phyloP scores from a whole-genome alignment of 2,329 filamentous ascomycete species.

The Fulvia fulva region DNA sequence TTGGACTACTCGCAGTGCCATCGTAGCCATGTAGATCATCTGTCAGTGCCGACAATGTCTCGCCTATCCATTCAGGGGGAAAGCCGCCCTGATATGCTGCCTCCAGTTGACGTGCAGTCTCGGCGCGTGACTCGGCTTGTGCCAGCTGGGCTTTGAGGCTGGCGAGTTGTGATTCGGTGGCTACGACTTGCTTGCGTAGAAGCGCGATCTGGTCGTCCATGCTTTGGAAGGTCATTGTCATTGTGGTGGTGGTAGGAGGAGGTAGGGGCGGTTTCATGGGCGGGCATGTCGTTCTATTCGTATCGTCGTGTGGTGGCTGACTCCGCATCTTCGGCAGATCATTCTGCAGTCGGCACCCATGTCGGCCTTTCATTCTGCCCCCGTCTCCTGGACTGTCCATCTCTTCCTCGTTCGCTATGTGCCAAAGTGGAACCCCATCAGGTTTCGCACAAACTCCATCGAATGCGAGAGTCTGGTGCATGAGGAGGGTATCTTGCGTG shows the following conservation, averaged over 20 bases:
- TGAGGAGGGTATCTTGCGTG: neutral
- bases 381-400: neutral
- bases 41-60: conserved; percentile 37
- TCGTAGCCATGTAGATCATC: conserved; percentile 16
- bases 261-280: no score
- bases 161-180: conserved; percentile 40
- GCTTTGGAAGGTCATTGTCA: conserved; percentile 11
- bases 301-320: neutral
- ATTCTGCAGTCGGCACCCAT: neutral
- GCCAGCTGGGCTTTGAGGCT: conserved; percentile 40
- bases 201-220: conserved; percentile 32
- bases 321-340: neutral
- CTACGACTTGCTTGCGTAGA: conserved; percentile 41
- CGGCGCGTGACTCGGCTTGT: conserved; percentile 37
- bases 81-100: conserved; percentile 37
- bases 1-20: conserved; percentile 11
- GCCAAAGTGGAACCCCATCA: neutral
- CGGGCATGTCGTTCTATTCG: neutral
- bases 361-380: neutral
- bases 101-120: conserved; percentile 25
- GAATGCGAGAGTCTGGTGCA: neutral
- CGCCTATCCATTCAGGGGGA: conserved; percentile 41
- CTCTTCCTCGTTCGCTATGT: neutral
- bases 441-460: neutral
- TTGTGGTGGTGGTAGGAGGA: neutral